phyloP scores from a whole-genome alignment of 2,329 filamentous ascomycete species.

The Cryphonectria nitschkei region DNA sequence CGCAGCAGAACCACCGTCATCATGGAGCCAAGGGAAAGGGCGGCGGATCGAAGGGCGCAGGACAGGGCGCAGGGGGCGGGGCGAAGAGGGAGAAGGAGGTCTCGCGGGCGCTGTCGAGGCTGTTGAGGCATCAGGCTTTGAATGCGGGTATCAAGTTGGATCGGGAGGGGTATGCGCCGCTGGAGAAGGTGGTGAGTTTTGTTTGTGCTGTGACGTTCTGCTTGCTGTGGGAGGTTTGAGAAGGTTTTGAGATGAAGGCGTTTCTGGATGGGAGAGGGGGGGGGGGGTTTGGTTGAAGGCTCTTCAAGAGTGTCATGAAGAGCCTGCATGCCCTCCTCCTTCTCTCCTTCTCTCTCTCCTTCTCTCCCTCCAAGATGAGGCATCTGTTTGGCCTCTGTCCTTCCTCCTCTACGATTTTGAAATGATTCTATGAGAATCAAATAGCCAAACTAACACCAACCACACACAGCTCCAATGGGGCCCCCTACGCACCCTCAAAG shows the following conservation, averaged over 20 bases:
- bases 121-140: slow-evolving; percentile 60
- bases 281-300: too few relatives aligned
- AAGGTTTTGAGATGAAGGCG: background rate
- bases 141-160: slow-evolving; percentile 62
- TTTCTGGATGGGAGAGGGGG: too few relatives aligned
- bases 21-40: background rate
- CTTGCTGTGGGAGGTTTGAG: background rate
- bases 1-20: slow-evolving; percentile 13
- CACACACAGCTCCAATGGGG: slow-evolving; percentile 53
- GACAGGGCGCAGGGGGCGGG: slow-evolving; percentile 33
- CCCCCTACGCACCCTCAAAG: slow-evolving; percentile 67
- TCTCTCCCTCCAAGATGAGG: too few relatives aligned
- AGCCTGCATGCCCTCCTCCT: background rate
- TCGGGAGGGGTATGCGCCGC: slow-evolving; percentile 59
- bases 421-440: background rate
- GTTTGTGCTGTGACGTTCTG: slow-evolving; percentile 2
- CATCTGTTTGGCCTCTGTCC: too few relatives aligned
- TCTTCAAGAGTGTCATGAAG: background rate
- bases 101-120: slow-evolving; percentile 57
- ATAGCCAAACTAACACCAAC: background rate
- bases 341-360: background rate
- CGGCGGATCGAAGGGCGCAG: background rate
- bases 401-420: background rate
- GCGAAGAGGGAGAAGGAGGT: slow-evolving; percentile 51
- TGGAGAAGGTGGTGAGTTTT: slow-evolving; percentile 61